Conservation (phyloP, 2,329 filamentous ascomycete species). For the Colletotrichum sp. region DNA sequence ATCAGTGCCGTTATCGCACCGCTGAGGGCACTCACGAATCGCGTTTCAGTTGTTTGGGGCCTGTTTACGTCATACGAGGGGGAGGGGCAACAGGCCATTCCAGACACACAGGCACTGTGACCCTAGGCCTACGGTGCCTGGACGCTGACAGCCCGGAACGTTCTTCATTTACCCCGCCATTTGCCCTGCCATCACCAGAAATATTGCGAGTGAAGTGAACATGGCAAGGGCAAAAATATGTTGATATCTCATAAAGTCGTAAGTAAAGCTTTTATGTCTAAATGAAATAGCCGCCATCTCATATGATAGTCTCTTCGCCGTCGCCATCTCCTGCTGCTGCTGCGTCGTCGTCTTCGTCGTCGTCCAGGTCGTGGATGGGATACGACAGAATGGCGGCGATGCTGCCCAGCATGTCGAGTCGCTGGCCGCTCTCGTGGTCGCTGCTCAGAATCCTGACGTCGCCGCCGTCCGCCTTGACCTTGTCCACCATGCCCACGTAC, state of each 20-base stretch:
- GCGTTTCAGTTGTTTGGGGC: not conserved
- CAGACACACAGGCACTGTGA: not conserved
- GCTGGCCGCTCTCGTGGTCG: conserved; percentile 90
- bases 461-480: conserved; percentile 84
- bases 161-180: not conserved
- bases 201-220: not conserved
- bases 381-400: conserved; percentile 92
- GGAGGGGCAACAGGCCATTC: not conserved
- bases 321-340: conserved; percentile 8
- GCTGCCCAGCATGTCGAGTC: conserved; percentile 82
- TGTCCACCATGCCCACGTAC: conserved; percentile 87
- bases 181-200: not conserved
- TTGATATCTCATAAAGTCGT: not conserved
- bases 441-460: conserved; percentile 90
- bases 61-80: conserved; percentile 11
- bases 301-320: conserved; percentile 7
- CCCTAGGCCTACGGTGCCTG: no score
- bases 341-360: conserved; percentile 58
- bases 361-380: conserved; percentile 80
- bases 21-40: not conserved
- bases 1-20: not conserved
- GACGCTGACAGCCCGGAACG: not conserved
- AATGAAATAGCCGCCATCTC: not conserved
- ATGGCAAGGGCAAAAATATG: not conserved
- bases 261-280: not conserved